Percentiles rank a stretch among this genome's conserved stretches.
Conservation (phyloP, 2,329 filamentous ascomycete species). For the Cladosporium sp. region DNA sequence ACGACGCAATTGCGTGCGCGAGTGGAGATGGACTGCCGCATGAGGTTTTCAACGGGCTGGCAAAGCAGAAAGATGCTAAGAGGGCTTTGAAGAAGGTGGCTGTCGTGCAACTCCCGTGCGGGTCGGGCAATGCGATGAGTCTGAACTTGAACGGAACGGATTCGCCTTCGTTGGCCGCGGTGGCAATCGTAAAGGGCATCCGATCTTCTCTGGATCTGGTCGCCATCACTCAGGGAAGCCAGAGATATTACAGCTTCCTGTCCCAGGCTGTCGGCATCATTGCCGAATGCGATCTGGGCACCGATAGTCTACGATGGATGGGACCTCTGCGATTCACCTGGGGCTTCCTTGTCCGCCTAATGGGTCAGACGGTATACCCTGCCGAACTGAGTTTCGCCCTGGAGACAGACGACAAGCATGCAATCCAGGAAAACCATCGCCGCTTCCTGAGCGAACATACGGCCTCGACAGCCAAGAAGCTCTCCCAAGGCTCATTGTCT, state of each 20-base stretch:
- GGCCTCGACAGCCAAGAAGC: conserved; percentile 21
- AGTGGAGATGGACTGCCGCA: conserved; percentile 89
- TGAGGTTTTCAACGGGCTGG: conserved; percentile 92
- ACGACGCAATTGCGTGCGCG: conserved; percentile 80
- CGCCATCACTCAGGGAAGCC: conserved; percentile 75
- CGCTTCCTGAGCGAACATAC: conserved; percentile 21
- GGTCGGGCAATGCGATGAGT: conserved; percentile 89
- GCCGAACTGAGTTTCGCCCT: conserved; percentile 84
- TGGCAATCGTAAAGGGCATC: conserved; percentile 81
- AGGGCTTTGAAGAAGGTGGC: conserved; percentile 70
- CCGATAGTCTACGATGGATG: conserved; percentile 91
- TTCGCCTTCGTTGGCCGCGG: conserved; percentile 65
- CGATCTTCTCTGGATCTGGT: conserved; percentile 79
- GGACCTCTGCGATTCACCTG: conserved; percentile 77
- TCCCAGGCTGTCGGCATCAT: conserved; percentile 86
- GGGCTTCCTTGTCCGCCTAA: conserved; percentile 71
- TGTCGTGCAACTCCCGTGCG: conserved; percentile 82
- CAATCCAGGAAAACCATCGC: conserved; percentile 57
- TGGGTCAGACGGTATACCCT: conserved; percentile 74
- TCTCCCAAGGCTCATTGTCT: conserved; percentile 11
- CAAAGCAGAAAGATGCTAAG: conserved; percentile 65
- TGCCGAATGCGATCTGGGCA: conserved; percentile 82
- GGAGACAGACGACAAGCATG: conserved; percentile 67
- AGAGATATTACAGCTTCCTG: conserved; percentile 74
- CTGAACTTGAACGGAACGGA: conserved; percentile 82